Evolutionary conservation across 257 asterid species (phyloP), one percentile per base, ranked within the genome.

Genomic region (Capsicum rhomboideum): DNA sequence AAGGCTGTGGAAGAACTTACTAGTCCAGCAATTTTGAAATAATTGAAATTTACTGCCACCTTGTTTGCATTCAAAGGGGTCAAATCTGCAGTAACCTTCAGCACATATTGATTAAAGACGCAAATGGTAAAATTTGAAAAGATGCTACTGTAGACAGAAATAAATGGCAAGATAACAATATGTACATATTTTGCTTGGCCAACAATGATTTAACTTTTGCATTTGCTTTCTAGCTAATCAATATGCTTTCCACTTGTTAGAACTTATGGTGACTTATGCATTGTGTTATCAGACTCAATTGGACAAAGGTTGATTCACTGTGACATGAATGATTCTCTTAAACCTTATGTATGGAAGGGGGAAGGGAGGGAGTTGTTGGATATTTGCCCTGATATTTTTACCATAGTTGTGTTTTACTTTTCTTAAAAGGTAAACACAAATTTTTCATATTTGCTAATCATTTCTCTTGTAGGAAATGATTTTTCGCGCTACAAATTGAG

Each of bases 41-140:
- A 88, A 87, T 93, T 97, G 64, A 94, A 94, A 82, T 94, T 88
- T 2, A 94, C 97, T 34, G 97, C 97, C 88, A 93, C 97, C 83
- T 92, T 94, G 80, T 84, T 91, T 28, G 94, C 49, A 85, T 86
- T 91, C 37, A 94, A 79, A 82, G 97, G 97, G 0, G 97, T 92
- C 87, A 95, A 92, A 90, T 95, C 94, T 86, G 97, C 98, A 52
- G 97, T 92, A 69, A 94, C 99, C 98, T 93, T 86, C 83, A 88
- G 46, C 52, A 66, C 17, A 31, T 28, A 50, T 50, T n/a, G 72
- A 34, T n/a, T 40, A 34, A 80, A 59, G 26, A 34, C 11, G 74
- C 29, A 64, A 64, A 16, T 66, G 12, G 40, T 16, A 66, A 17
- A 64, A 66, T 66, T 26, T 29, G 74, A 20, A 66, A 66, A 29